Base-by-base conservation (phyloP, 345 rosid genomes). In the Limnanthes douglasii region DNA sequence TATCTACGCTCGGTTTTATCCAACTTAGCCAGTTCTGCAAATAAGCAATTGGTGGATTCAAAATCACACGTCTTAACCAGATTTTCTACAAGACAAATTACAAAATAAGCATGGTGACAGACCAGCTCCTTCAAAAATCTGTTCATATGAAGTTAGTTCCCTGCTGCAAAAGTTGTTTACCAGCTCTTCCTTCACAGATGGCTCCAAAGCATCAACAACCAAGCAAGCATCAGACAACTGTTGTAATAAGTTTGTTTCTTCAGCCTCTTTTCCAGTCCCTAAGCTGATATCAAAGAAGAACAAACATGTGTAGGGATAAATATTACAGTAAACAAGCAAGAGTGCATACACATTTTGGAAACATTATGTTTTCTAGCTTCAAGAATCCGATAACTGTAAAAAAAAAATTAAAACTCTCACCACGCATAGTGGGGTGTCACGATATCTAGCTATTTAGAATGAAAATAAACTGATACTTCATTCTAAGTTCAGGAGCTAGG, bases 121-220 rank as follows among this genome's bases (percentile, higher is more conserved):
- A 90, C 98, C 98, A 59, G 94, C 98, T 73, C 98, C 98, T 75
- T 84, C 94, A 60, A 84, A 90, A 30, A 90, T 90, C 59, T 90
- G 96, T 65, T 80, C 94, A 58, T 84, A 90, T 29, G 96, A 90
- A 43, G 93, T 90, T 43, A 90, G 88, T 68, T 90, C 98, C 63
- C 88, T 61, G 67, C 76, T 75, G 82, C 98, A 90, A 54, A 84
- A 90, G 49, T 70, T 90, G 68, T 90, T 90, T 50, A 84, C 98
- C 69, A 90, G 68, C 69, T 84, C 98, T 59, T 90, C 98, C 70
- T 80, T 67, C 60, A 90, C 98, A 50, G 98, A 90, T 57, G 96
- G 88, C 68, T 90, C 98, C 70, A 90, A 52, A 7, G 96, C 94
- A 51, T 90, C 80, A 62, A 90, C 98, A 37, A 90, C 98, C 54